These are phyloP conservation scores for Nakazawaea wickerhamii DNA, from an alignment of 805 yeast genomes.

Conservation along the genomic window DNA sequence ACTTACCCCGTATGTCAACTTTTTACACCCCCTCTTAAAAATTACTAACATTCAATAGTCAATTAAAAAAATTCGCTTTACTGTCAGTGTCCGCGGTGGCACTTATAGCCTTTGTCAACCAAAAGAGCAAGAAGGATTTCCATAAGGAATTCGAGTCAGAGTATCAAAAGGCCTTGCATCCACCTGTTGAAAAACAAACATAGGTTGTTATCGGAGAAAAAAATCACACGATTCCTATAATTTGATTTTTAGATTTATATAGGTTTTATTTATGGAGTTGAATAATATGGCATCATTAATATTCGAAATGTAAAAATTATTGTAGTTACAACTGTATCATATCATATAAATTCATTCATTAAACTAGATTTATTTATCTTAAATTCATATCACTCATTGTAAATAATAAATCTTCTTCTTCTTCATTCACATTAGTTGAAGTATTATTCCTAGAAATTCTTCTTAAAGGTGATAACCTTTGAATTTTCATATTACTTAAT, in stretches of 20 bases:
- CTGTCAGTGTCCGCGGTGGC: slow-evolving; percentile 2
- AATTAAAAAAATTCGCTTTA: slow-evolving; percentile 5
- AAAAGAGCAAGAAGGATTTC: slow-evolving; percentile 9
- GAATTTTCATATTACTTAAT: slow-evolving; percentile 7
- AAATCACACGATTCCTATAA: not conserved
- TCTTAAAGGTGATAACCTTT: slow-evolving; percentile 2
- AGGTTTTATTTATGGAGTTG: too few relatives aligned
- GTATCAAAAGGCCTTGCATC: not conserved
- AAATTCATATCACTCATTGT: slow-evolving; percentile 66
- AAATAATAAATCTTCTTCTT: slow-evolving; percentile 62
- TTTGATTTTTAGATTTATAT: not conserved
- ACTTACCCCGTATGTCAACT: slow-evolving; percentile 6
- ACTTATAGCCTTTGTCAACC: not conserved
- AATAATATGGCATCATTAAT: too few relatives aligned
- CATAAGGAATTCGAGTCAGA: slow-evolving; percentile 12
- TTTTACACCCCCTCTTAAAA: not conserved
- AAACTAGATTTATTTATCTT: not conserved
- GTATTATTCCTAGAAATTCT: slow-evolving; percentile 3
- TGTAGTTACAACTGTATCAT: too few relatives aligned
- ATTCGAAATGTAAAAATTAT: too few relatives aligned
- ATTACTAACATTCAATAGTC: slow-evolving; percentile 3
- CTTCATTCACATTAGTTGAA: slow-evolving; percentile 36
- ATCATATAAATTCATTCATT: not conserved
- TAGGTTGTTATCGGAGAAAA: too few relatives aligned
- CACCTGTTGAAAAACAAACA: not conserved